These are phyloP conservation scores for Pneumocystis jirovecii DNA, from an alignment of 1,139 yeast species.

Conservation along the genomic window DNA sequence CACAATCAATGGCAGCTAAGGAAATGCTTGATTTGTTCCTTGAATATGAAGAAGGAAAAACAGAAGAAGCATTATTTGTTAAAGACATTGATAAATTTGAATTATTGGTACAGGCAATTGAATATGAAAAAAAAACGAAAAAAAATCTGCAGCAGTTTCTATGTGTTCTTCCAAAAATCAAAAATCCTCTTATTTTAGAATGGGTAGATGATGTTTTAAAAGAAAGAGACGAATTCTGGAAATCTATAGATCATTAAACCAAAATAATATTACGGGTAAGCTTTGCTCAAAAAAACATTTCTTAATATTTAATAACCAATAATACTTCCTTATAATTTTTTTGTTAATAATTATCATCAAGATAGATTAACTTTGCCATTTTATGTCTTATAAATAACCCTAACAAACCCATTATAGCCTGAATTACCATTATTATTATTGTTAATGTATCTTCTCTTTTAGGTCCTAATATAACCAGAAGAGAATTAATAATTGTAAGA, in stretches of 20 bases:
- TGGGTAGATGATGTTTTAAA: constrained; percentile 55
- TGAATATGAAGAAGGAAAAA: constrained; percentile 75
- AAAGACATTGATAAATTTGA: constrained; percentile 93
- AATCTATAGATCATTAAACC: constrained; percentile 1
- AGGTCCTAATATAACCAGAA: constrained; percentile 79
- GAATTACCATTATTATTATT: constrained; percentile 40
- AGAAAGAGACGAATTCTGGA: constrained; percentile 40
- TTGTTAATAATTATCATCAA: constrained; percentile 54
- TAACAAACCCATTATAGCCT: constrained; percentile 46
- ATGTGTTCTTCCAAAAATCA: constrained; percentile 45
- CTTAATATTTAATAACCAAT: neutral
- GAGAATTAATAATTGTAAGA: constrained; percentile 72
- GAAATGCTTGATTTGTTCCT: constrained; percentile 67
- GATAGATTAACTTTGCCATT: constrained; percentile 73
- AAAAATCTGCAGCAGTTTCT: constrained; percentile 35
- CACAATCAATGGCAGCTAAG: constrained; percentile 46
- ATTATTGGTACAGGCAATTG: constrained; percentile 78
- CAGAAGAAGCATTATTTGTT: constrained; percentile 73
- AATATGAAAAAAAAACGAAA: constrained; percentile 40
- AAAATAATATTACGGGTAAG: neutral
- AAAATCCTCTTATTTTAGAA: constrained; percentile 53
- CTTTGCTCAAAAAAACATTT: neutral
- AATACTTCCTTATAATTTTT: neutral
- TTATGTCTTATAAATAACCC: constrained; percentile 70
- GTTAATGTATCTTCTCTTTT: constrained; percentile 70